Conservation (phyloP, 2,329 filamentous ascomycete species). For the Colletotrichum tamarilloi region DNA sequence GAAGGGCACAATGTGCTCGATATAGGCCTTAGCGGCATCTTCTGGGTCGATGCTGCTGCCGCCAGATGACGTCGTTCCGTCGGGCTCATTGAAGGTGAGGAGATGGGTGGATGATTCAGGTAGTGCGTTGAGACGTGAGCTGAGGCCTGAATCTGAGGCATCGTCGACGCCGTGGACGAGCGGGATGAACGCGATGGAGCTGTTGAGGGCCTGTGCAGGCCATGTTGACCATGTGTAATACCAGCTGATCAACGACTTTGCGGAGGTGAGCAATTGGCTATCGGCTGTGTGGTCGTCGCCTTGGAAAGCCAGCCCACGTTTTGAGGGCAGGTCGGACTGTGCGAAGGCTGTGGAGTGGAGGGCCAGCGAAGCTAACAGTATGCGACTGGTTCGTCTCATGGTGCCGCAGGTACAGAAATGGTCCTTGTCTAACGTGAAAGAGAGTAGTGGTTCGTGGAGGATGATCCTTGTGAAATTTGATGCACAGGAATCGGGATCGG, state of each 20-base stretch:
- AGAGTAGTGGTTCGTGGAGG: neutral
- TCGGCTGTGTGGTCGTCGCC: conserved; percentile 41
- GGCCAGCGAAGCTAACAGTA: conserved; percentile 10
- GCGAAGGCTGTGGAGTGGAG: conserved; percentile 5
- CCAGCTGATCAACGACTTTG: conserved; percentile 51
- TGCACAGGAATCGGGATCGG: conserved; percentile 15
- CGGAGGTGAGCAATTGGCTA: conserved; percentile 47
- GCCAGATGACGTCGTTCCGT: conserved; percentile 51
- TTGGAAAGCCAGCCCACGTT: conserved; percentile 29
- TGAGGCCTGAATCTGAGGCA: conserved; percentile 42
- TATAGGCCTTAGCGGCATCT: conserved; percentile 51
- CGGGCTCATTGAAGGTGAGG: conserved; percentile 55
- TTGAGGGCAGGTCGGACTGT: conserved; percentile 20
- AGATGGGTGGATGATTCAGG: conserved; percentile 50
- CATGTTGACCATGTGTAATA: conserved; percentile 56
- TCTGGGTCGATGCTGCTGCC: conserved; percentile 51
- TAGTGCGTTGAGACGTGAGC: conserved; percentile 41
- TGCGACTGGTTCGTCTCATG: conserved; percentile 19
- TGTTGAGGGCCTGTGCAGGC: conserved; percentile 40
- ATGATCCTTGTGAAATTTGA: conserved; percentile 27
- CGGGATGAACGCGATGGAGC: conserved; percentile 48
- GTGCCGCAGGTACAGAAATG: neutral
- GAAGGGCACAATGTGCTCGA: conserved; percentile 50
- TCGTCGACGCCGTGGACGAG: conserved; percentile 51
- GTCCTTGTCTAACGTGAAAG: neutral